Conservation (phyloP, 2,329 filamentous ascomycete species). For the Colletotrichum simmondsii region DNA sequence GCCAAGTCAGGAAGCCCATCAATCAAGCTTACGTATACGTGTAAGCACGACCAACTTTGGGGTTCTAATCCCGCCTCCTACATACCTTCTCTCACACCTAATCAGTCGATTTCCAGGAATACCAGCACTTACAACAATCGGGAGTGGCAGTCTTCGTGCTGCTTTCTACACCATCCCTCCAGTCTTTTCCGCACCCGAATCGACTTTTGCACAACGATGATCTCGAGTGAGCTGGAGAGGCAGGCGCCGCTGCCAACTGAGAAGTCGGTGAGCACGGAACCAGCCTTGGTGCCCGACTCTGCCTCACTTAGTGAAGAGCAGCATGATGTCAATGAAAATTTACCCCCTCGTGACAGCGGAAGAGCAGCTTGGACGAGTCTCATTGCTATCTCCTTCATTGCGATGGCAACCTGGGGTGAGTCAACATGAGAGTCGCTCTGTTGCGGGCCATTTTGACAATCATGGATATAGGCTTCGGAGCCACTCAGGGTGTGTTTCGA, state of each 20-base stretch:
- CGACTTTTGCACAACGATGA: not conserved
- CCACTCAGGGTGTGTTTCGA: constrained; percentile 18
- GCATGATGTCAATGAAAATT: not conserved
- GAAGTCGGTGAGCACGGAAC: not conserved
- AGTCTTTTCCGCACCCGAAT: not conserved
- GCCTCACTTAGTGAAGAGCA: not conserved
- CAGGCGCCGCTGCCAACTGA: not conserved
- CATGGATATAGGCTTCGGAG: not conserved
- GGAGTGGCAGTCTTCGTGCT: not conserved
- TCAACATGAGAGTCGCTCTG: too few relatives aligned
- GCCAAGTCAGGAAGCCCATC: not conserved
- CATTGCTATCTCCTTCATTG: constrained; percentile 6
- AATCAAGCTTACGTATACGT: not conserved
- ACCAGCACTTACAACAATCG: not conserved
- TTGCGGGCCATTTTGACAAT: not conserved
- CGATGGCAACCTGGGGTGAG: constrained; percentile 21
- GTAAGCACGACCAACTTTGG: not conserved
- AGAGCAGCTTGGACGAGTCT: constrained; percentile 10
- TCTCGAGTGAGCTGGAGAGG: not conserved
- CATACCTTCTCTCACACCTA: not conserved
- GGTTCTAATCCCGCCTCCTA: not conserved
- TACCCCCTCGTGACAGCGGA: not conserved
- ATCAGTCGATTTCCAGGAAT: not conserved
- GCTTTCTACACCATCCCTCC: not conserved
- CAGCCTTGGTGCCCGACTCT: not conserved